phyloP scores from a whole-genome alignment of 768 basidiomycete genomes.

The Hortiboletus campestris region DNA sequence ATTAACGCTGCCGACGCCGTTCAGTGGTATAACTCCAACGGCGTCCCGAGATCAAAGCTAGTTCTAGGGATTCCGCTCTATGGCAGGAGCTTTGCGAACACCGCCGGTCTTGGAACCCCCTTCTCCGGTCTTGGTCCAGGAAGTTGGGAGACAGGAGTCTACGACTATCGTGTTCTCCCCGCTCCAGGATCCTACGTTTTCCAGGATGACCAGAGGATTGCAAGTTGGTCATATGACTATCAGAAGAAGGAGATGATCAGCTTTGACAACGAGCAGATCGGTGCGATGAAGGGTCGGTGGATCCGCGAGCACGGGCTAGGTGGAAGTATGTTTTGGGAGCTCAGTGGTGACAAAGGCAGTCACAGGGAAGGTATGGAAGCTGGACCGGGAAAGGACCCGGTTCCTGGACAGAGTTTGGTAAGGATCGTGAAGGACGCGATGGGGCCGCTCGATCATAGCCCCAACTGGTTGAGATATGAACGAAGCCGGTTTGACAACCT shows the following conservation, averaged over 20 bases:
- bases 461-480: conserved; percentile 84
- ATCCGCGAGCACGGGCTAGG: conserved; percentile 74
- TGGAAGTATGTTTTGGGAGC: conserved; percentile 95
- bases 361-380: conserved; percentile 69
- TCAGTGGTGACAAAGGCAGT: conserved; percentile 81
- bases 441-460: conserved; percentile 63
- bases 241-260: conserved; percentile 76
- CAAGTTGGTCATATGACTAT: conserved; percentile 85
- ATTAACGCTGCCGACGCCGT: conserved; percentile 66
- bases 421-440: conserved; percentile 75
- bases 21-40: conserved; percentile 64
- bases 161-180: conserved; percentile 91
- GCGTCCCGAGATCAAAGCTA: conserved; percentile 76
- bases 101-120: conserved; percentile 73
- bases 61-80: conserved; percentile 92
- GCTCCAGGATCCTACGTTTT: conserved; percentile 64
- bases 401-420: conserved; percentile 70
- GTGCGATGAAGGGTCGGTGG: conserved; percentile 73
- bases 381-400: conserved; percentile 71
- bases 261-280: conserved; percentile 73
- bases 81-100: conserved; percentile 86
- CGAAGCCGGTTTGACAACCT: conserved; percentile 79
- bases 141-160: conserved; percentile 88
- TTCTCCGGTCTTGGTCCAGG: conserved; percentile 85
- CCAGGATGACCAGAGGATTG: conserved; percentile 63